Percentiles rank a stretch among this genome's conserved stretches.
phyloP scores from a whole-genome alignment of 257 asterid species.

The Gentiana macrophylla region DNA sequence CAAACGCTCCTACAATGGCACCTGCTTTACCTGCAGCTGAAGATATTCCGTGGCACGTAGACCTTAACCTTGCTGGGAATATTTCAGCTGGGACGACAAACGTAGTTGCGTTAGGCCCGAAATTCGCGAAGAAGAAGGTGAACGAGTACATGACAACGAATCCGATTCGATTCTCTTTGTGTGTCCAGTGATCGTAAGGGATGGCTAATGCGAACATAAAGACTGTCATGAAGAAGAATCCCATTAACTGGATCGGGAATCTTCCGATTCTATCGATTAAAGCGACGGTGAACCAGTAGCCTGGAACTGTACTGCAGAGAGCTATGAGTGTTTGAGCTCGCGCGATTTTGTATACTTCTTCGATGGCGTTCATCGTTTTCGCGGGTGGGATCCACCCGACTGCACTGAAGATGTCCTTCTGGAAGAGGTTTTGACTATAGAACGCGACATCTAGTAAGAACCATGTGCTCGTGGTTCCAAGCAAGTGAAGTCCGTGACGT shows the following conservation, averaged over 20 bases:
- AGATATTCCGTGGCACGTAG: constrained; percentile 41
- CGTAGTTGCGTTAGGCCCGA: constrained; percentile 39
- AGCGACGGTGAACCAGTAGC: constrained; percentile 40
- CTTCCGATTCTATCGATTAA: constrained; percentile 33
- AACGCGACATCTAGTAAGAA: constrained; percentile 33
- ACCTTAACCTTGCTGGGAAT: constrained; percentile 34
- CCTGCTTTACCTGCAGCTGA: constrained; percentile 40
- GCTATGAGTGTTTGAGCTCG: constrained; percentile 41
- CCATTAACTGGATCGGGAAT: constrained; percentile 33
- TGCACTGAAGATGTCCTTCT: constrained; percentile 27
- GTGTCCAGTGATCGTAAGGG: constrained; percentile 34
- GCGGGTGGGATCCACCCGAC: constrained; percentile 34
- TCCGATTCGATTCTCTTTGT: constrained; percentile 22
- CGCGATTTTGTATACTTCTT: constrained; percentile 27
- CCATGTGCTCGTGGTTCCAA: constrained; percentile 34
- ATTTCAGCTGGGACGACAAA: constrained; percentile 38
- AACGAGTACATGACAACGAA: constrained; percentile 29
- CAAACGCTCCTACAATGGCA: constrained; percentile 32
- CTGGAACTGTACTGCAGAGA: constrained; percentile 38
- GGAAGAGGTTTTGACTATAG: constrained; percentile 37
- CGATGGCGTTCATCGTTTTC: constrained; percentile 23
- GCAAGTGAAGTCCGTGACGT: constrained; percentile 32
- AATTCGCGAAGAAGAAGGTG: constrained; percentile 38
- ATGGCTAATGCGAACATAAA: constrained; percentile 42
- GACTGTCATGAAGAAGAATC: constrained; percentile 43